Evolutionary conservation across 1,284 basidiomycete genomes (phyloP), one percentile per base, ranked within the genome.

Genomic region (Fomes fomentarius): DNA sequence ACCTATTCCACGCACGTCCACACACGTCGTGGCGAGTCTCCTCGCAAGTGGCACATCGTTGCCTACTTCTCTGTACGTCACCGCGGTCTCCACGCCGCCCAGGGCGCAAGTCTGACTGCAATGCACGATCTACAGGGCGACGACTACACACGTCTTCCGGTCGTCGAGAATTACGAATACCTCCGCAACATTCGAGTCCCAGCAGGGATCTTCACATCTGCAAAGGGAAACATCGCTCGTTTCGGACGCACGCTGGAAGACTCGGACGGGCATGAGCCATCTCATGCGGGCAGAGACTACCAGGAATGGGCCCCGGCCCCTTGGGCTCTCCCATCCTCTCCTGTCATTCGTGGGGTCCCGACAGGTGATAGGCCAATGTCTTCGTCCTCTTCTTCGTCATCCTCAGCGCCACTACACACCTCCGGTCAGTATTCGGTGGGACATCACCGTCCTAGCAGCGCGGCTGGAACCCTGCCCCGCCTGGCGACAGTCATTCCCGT

Each of bases 11-110:
- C 86, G 30, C 79, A 83, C 37, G 85, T 89, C 71, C 78, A 83
- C 63, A 72, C 83, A 54, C 82, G 80, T 48, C 83, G 81, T 50
- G 74, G 77, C 41, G 74, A 70, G 51, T 76, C 79, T 50, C 79
- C 79, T 41, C 78, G 82, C 35, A 90, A 89, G 75, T 90, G 87
- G 87, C 87, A 90, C 69, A 78, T 90, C 40, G 88, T 90, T 50
- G 87, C 88, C 45, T 90, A 90, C 74, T 90, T 90, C 69, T 81
- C 82, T 71, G 87, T 90, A 70, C 62, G 76, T 64, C 52, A 46
- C 26, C 34, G 51, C 52, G 45, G 21, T 56, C 50, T 57, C 26
- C 33, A 37, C 25, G 24, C 25, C 41, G 40, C 28, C 33, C 30
- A 17, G 24, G 21, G 46, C 53, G 22, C 42, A 9, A 21, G 25